Percentiles rank a stretch among this genome's conserved stretches.
Evolutionary conservation across 1,139 yeast genomes (phyloP).

Genomic region (Scheffersomyces titani): DNA sequence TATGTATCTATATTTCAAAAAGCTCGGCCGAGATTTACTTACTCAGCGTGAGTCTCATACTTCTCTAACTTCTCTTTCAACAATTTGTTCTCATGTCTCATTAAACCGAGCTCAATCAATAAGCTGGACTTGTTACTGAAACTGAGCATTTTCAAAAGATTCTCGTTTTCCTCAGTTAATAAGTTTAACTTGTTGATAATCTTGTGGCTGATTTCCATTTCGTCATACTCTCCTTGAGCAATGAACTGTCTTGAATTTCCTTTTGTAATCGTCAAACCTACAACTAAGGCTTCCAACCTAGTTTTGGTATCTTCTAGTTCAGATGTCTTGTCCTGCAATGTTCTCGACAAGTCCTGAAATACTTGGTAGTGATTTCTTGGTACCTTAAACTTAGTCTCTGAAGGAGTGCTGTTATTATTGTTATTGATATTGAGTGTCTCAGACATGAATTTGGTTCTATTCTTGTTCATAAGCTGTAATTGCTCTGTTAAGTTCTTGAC

Average conservation of each 20-base stretch:
- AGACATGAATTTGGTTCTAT: conserved; percentile 11
- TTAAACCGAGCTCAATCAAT: conserved; percentile 65
- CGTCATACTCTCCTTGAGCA: conserved; percentile 62
- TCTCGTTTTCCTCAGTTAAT: conserved; percentile 70
- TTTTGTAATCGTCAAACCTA: conserved; percentile 20
- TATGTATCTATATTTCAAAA: background rate
- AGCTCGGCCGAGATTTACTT: background rate
- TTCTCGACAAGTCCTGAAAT: conserved; percentile 50
- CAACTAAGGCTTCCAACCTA: conserved; percentile 63
- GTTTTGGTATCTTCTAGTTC: conserved; percentile 63
- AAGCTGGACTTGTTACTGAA: conserved; percentile 72
- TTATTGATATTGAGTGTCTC: conserved; percentile 2
- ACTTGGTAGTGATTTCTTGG: conserved; percentile 49
- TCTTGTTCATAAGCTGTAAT: conserved; percentile 17
- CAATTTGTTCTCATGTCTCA: conserved; percentile 38
- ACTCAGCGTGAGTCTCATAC: background rate
- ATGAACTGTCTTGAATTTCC: conserved; percentile 25
- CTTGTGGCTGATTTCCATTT: conserved; percentile 76
- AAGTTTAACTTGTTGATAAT: conserved; percentile 63
- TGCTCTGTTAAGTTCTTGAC: conserved; percentile 38
- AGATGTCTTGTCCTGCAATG: conserved; percentile 50
- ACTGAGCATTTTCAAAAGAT: conserved; percentile 67
- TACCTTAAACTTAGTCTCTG: conserved; percentile 22
- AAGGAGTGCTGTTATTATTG: conserved; percentile 12
- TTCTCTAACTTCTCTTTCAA: conserved; percentile 6